phyloP scores from a whole-genome alignment of 176 grass and related monocot genomes.

The Olyra latifolia region DNA sequence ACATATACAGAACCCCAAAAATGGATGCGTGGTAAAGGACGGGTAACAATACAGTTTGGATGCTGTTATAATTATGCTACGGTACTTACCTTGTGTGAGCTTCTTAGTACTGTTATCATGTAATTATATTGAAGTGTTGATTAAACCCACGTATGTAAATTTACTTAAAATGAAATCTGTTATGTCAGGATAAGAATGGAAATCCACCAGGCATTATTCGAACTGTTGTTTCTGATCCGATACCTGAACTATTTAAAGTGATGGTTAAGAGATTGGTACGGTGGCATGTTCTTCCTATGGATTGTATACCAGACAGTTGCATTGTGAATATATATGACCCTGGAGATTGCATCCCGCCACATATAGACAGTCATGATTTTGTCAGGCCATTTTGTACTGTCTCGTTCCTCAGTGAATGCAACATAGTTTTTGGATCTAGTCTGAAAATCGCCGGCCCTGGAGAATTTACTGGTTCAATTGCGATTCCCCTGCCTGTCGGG shows the following conservation, averaged over 20 bases:
- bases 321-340: slow-evolving; percentile 90
- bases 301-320: slow-evolving; percentile 80
- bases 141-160: neutral
- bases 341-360: slow-evolving; percentile 86
- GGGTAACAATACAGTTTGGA: slow-evolving; percentile 80
- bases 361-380: slow-evolving; percentile 94
- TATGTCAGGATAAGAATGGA: slow-evolving; percentile 81
- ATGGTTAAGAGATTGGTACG: slow-evolving; percentile 72
- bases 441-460: slow-evolving; percentile 54
- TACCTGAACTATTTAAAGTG: slow-evolving; percentile 63
- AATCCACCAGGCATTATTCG: slow-evolving; percentile 86
- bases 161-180: slow-evolving; percentile 23
- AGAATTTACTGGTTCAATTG: slow-evolving; percentile 52
- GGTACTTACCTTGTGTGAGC: slow-evolving; percentile 42
- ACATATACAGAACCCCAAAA: slow-evolving; percentile 81
- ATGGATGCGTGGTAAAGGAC: slow-evolving; percentile 93
- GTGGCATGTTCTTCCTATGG: slow-evolving; percentile 66
- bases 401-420: slow-evolving; percentile 82
- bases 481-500: slow-evolving; percentile 75
- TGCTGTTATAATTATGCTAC: slow-evolving; percentile 91
- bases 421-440: slow-evolving; percentile 68
- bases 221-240: slow-evolving; percentile 60
- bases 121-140: slow-evolving; percentile 9
- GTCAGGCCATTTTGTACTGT: slow-evolving; percentile 84
- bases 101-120: slow-evolving; percentile 19